phyloP scores from a whole-genome alignment of 768 basidiomycete genomes.

The Tricholoma matsutake region DNA sequence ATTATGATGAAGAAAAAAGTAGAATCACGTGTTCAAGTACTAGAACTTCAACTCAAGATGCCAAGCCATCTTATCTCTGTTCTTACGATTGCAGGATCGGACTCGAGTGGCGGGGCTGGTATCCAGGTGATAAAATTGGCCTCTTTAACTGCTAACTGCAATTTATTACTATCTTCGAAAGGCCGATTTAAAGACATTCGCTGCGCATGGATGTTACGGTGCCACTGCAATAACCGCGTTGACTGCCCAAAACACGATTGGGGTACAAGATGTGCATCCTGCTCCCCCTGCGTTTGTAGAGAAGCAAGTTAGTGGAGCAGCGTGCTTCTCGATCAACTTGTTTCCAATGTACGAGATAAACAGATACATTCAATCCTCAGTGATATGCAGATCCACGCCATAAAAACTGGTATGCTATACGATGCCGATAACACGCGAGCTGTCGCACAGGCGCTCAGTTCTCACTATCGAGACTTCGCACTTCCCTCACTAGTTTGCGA shows the following conservation, averaged over 20 bases:
- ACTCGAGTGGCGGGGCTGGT: conserved; percentile 84
- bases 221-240: conserved; percentile 80
- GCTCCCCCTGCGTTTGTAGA: conserved; percentile 67
- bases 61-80: conserved; percentile 25
- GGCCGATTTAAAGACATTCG: conserved; percentile 88
- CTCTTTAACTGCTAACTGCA: no score
- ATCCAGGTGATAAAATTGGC: conserved; percentile 59
- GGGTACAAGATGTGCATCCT: conserved; percentile 73
- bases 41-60: not conserved
- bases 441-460: conserved; percentile 49
- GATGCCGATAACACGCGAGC: conserved; percentile 50
- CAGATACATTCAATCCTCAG: conserved; percentile 69
- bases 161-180: conserved; percentile 23
- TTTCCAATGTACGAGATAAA: conserved; percentile 1
- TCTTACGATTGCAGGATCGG: conserved; percentile 78
- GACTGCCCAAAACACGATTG: conserved; percentile 86
- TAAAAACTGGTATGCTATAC: conserved; percentile 92
- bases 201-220: conserved; percentile 76
- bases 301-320: conserved; percentile 55
- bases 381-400: conserved; percentile 66
- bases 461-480: conserved; percentile 29
- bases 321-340: not conserved
- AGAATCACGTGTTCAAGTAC: not conserved
- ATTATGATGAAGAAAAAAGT: not conserved
- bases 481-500: conserved; percentile 71